Evolutionary conservation across 2,329 filamentous ascomycete species (phyloP), one percentile per base, ranked within the genome.

Genomic region (Pyrenochaeta sp.): DNA sequence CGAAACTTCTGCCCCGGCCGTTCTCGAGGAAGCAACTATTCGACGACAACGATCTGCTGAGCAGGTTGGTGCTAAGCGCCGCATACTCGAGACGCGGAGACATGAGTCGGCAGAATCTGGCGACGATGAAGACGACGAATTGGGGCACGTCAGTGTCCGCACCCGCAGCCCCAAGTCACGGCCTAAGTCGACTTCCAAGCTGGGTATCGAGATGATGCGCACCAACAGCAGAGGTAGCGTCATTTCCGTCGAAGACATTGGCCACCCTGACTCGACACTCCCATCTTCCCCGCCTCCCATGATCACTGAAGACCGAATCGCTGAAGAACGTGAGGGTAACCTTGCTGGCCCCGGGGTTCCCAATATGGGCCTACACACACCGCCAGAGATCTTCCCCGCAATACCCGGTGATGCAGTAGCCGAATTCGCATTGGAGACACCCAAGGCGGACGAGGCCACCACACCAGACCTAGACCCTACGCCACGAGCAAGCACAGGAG

Each of bases 131-230:
- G 94, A 97, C 61, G 93, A 97, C 54, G 94, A 97, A 68, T 82
- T 96, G 4, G 92, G 91, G 7, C 81, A 82, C 63, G 69, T 78
- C 14, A 80, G 79, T 65, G 75, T 76, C 54, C 81, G 78, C 56
- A 77, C 75, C 55, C 80, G 78, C 76, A 89, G 75, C 74, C 82
- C 66, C 80, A 77, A 75, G 54, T 68, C 76, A 14, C 70, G 76
- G n/a, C 70, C 76, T 12, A 79, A 79, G 46, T 76, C 78, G 2
- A 75, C 75, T 48, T 97, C 92, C 0, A 97, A 97, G 75, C 84
- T 98, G 1, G 92, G 92, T 1, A 95, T 92, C 44, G 94, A 98
- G 75, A 97, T 98, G 94, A 94, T 97, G 91, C 87, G 94, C 42
- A 96, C 94, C 17, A 96, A 97, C 74, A 97, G 92, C 69, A 90